These are phyloP conservation scores for Citropsis articulata DNA, from an alignment of 345 rosid species.

Conservation along the genomic window DNA sequence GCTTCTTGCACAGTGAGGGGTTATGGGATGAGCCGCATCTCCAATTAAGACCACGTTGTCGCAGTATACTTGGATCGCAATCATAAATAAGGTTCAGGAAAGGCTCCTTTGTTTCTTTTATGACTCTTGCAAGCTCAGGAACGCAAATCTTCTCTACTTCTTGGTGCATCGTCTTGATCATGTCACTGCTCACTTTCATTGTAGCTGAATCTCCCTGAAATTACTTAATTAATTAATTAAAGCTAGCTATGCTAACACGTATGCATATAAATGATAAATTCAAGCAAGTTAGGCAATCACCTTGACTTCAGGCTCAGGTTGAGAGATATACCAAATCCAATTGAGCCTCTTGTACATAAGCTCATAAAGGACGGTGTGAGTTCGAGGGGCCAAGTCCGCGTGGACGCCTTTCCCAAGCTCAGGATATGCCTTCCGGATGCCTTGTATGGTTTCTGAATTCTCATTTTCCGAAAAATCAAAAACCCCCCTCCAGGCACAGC, in stretches of 20 bases:
- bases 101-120: conserved; percentile 64
- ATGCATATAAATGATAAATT: not conserved
- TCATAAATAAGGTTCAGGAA: conserved; percentile 73
- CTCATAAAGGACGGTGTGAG: conserved; percentile 51
- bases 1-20: conserved; percentile 35
- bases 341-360: conserved; percentile 51
- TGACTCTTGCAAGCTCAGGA: conserved; percentile 52
- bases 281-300: conserved; percentile 22
- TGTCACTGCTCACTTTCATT: conserved; percentile 46
- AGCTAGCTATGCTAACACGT: not conserved
- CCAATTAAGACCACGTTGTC: conserved; percentile 58
- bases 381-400: conserved; percentile 38
- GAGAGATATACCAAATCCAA: conserved; percentile 72
- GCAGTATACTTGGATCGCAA: conserved; percentile 55
- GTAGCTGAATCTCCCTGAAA: conserved; percentile 61
- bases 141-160: conserved; percentile 62
- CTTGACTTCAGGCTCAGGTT: conserved; percentile 59
- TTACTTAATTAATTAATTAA: not conserved
- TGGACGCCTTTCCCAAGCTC: conserved; percentile 67
- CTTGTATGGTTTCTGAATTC: conserved; percentile 37
- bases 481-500: conserved; percentile 80
- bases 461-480: conserved; percentile 52
- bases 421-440: conserved; percentile 49
- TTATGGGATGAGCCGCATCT: conserved; percentile 77
- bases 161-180: conserved; percentile 52